Conservation (phyloP, 208 protist species). For the Leishmania martiniquensis region DNA sequence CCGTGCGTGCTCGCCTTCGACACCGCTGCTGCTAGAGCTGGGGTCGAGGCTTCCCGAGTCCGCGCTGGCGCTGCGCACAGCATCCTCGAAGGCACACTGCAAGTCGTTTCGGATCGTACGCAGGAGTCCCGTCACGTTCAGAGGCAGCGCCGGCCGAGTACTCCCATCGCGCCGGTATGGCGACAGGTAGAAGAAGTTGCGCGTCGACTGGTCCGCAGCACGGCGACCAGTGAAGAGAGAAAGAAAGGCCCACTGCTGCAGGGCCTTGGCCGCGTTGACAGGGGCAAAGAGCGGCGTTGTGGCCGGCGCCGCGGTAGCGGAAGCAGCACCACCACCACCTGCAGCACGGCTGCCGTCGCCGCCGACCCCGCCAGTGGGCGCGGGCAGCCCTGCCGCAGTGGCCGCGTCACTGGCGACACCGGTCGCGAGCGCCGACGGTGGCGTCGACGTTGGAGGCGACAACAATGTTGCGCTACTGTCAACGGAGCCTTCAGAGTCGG, state of each 20-base stretch:
- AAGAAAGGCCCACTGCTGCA: slow-evolving; percentile 37
- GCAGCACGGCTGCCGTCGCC: background rate
- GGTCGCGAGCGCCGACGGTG: slow-evolving; percentile 2
- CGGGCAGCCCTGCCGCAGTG: background rate
- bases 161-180: slow-evolving; percentile 29
- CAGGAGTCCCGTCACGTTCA: slow-evolving; percentile 19
- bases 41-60: background rate
- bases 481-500: slow-evolving; percentile 4
- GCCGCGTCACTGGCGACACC: background rate
- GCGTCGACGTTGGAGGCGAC: slow-evolving; percentile 6
- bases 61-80: slow-evolving; percentile 20
- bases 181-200: slow-evolving; percentile 23
- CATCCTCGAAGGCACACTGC: slow-evolving; percentile 18
- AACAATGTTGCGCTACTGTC: slow-evolving; percentile 7
- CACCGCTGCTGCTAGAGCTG: background rate
- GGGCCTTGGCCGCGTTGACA: slow-evolving; percentile 18
- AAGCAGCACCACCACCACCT: background rate
- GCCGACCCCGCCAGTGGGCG: background rate
- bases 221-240: slow-evolving; percentile 33
- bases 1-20: background rate
- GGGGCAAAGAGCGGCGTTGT: slow-evolving; percentile 17
- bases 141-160: slow-evolving; percentile 21
- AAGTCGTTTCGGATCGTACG: slow-evolving; percentile 18
- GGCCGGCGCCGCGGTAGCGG: background rate
- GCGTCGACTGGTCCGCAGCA: slow-evolving; percentile 13